These are phyloP conservation scores for Neostapfia colusana DNA, from an alignment of 176 grass and related monocot species.

Conservation along the genomic window DNA sequence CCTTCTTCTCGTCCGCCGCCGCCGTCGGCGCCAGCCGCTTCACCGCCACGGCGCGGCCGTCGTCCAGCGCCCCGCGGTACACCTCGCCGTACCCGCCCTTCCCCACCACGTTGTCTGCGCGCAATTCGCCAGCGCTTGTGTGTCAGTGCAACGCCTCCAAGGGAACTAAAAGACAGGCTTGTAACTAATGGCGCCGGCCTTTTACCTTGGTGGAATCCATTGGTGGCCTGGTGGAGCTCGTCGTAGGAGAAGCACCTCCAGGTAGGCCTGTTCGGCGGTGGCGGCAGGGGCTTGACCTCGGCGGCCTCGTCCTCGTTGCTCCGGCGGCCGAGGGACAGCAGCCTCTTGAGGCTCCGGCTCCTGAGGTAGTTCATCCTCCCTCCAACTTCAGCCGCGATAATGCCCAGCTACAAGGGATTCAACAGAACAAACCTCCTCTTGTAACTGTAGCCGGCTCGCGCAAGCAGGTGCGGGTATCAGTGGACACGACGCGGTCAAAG, in stretches of 20 bases:
- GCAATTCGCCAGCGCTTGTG: neutral
- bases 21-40: slow-evolving; percentile 57
- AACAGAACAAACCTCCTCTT: too few species aligned
- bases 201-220: slow-evolving; percentile 74
- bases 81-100: slow-evolving; percentile 88
- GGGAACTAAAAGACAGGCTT: neutral
- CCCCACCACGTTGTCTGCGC: slow-evolving; percentile 77
- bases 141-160: neutral
- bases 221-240: slow-evolving; percentile 62
- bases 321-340: slow-evolving; percentile 58
- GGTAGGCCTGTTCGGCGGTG: slow-evolving; percentile 38
- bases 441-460: slow-evolving; percentile 23
- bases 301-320: slow-evolving; percentile 43
- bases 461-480: slow-evolving; percentile 12
- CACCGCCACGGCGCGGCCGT: slow-evolving; percentile 66
- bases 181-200: neutral
- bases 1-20: slow-evolving; percentile 84
- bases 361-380: slow-evolving; percentile 54
- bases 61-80: slow-evolving; percentile 64
- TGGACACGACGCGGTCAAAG: neutral
- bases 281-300: slow-evolving; percentile 9
- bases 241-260: slow-evolving; percentile 83
- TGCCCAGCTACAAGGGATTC: too few species aligned
- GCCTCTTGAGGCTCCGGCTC: slow-evolving; percentile 63
- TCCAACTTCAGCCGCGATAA: neutral